Evolutionary conservation across 805 yeast genomes (phyloP).

Genomic region (Saturnispora zaruensis): DNA sequence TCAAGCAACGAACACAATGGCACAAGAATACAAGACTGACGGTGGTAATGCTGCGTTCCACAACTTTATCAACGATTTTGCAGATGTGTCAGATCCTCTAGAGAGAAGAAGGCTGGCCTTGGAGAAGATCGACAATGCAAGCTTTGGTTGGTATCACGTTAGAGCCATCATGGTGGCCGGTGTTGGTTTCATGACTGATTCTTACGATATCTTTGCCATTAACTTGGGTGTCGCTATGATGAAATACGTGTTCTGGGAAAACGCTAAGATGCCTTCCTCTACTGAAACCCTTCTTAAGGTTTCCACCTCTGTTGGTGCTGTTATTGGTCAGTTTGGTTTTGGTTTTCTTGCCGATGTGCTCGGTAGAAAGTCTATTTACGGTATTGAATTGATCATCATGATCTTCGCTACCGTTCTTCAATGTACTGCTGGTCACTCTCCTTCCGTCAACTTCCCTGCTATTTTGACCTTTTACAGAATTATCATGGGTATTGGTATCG

Average conservation of each 20-base stretch:
- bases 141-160: constrained; percentile 75
- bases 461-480: constrained; percentile 72
- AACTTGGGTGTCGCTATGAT: constrained; percentile 76
- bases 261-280: constrained; percentile 49
- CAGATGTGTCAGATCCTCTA: constrained; percentile 75
- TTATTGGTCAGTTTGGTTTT: constrained; percentile 80
- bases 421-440: constrained; percentile 62
- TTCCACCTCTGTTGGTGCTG: constrained; percentile 90
- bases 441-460: constrained; percentile 67
- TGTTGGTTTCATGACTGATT: constrained; percentile 89
- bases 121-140: constrained; percentile 73
- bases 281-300: constrained; percentile 73
- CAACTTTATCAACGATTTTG: constrained; percentile 69
- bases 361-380: constrained; percentile 85
- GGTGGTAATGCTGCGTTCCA: constrained; percentile 89
- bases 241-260: constrained; percentile 63
- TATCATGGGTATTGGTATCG: constrained; percentile 91
- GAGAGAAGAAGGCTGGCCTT: constrained; percentile 82
- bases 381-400: constrained; percentile 78
- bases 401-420: constrained; percentile 72
- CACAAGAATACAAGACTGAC: constrained; percentile 27
- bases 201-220: constrained; percentile 88
- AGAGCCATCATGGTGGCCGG: constrained; percentile 82
- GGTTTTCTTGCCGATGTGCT: constrained; percentile 74
- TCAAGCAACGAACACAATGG: neutral